These are phyloP conservation scores for Patellaria atrata DNA, from an alignment of 495 filamentous ascomycete genomes.

Conservation along the genomic window DNA sequence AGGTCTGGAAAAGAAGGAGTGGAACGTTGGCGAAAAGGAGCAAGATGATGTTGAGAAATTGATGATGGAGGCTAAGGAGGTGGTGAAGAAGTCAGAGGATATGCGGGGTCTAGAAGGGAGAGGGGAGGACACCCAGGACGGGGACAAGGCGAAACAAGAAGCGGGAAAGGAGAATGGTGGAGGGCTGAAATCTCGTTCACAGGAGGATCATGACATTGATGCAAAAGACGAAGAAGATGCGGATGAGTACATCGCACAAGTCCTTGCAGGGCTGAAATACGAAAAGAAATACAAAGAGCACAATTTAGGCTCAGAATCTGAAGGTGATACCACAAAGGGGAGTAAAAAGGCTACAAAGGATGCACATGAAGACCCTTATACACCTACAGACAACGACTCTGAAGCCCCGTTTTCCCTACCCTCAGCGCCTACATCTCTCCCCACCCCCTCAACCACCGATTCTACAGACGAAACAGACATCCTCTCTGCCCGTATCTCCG, in stretches of 20 bases:
- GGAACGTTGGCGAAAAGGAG: constrained; percentile 20
- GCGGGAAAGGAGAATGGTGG: constrained; percentile 3
- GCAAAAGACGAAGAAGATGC: constrained; percentile 20
- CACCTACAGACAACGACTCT: constrained; percentile 2
- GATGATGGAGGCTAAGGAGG: constrained; percentile 18
- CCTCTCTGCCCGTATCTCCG: constrained; percentile 17
- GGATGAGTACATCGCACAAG: constrained; percentile 22
- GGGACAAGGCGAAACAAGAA: constrained; percentile 5
- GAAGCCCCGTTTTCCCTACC: constrained; percentile 15
- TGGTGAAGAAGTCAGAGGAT: constrained; percentile 1
- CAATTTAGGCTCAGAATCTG: constrained; percentile 1
- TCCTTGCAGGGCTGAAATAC: constrained; percentile 23
- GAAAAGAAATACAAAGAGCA: constrained; percentile 15
- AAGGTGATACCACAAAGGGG: neutral
- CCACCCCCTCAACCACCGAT: constrained; percentile 11
- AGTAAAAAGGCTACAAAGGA: neutral
- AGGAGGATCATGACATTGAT: constrained; percentile 12
- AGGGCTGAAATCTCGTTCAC: neutral
- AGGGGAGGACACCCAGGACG: neutral
- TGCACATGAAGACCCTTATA: neutral
- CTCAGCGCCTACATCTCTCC: constrained; percentile 18
- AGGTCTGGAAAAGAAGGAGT: constrained; percentile 18
- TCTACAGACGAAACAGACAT: constrained; percentile 16
- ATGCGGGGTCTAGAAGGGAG: neutral
- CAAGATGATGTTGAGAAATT: constrained; percentile 20